Percentiles rank a stretch among this genome's conserved stretches.
These are phyloP conservation scores for Ceratocystis lukuohia DNA, from an alignment of 2,329 filamentous ascomycete genomes.

Conservation along the genomic window DNA sequence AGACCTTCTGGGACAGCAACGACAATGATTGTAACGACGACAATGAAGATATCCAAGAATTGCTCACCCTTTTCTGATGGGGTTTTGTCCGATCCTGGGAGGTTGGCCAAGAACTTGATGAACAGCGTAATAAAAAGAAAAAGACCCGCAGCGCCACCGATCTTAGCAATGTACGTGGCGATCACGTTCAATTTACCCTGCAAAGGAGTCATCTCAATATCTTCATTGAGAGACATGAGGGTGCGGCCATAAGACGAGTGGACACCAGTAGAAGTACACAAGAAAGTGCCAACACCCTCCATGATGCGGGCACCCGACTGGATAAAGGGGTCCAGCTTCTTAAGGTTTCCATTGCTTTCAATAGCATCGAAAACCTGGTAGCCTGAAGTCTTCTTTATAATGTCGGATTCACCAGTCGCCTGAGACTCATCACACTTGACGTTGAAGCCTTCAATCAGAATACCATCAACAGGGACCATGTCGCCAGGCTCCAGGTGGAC, in stretches of 20 bases:
- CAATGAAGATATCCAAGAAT: conserved; percentile 64
- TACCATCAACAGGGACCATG: conserved; percentile 58
- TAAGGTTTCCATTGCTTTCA: conserved; percentile 48
- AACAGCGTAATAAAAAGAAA: conserved; percentile 73
- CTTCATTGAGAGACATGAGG: conserved; percentile 58
- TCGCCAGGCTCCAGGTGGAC: conserved; percentile 63
- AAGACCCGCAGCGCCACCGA: conserved; percentile 63
- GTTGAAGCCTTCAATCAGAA: conserved; percentile 59
- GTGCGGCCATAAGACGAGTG: conserved; percentile 66
- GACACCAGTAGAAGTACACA: conserved; percentile 59
- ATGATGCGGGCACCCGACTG: conserved; percentile 71
- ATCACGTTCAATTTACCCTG: conserved; percentile 64
- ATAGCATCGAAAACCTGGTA: conserved; percentile 59
- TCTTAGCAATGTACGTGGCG: conserved; percentile 64
- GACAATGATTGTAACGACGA: conserved; percentile 67
- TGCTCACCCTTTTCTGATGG: conserved; percentile 65
- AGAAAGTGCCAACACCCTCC: conserved; percentile 61
- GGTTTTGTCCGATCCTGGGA: conserved; percentile 39
- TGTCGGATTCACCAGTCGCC: conserved; percentile 65
- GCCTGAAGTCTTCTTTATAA: conserved; percentile 53
- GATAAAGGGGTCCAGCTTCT: conserved; percentile 71
- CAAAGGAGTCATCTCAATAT: conserved; percentile 61
- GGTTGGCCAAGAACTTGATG: conserved; percentile 65
- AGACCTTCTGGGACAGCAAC: conserved; percentile 68
- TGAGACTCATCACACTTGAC: conserved; percentile 68